Base-by-base conservation (phyloP, 768 basidiomycete genomes). In the Saitozyma podzolica region DNA sequence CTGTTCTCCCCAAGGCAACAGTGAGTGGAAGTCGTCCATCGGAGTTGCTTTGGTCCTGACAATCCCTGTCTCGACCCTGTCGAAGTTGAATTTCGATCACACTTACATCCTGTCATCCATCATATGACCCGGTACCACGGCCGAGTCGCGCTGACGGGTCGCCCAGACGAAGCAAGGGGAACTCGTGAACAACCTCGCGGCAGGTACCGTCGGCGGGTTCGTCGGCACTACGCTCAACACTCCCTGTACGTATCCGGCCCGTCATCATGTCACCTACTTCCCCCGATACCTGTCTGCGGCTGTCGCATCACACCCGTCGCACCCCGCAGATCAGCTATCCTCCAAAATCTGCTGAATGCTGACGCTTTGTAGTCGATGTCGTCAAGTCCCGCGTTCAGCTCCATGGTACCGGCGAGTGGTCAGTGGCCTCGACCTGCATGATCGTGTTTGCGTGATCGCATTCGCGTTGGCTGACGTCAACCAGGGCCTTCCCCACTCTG, bases 321-420 rank as follows among this genome's bases (percentile, higher is more conserved):
- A 1, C 14, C 56, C 9, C n/a, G 16, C 17, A 45, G 47, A 9
- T 19, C 17, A 14, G 10, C 37, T 17, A 39, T 59, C 41, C 16
- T 10, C 17, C 42, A 40, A 41, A 16, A 45, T 11, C 20, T 37
- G 40, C 16, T 45, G 52, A 6, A 16, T 48, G 50, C 43, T 48
- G 41, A 50, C 56, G 37, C 62, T 41, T 60, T 17, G 29, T 67
- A 95, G 89, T 82, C 76, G 82, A 83, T 61, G 93, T 98, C 65
- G 90, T 96, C 64, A 97, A 98, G 81, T 93, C 92, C 14, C 89
- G 95, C 51, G 93, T 98, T 45, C 96, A 99, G 81, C 76, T 81
- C 56, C 65, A 74, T 42, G 72, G 75, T 6, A 69, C 76, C 60
- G 80, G 71, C 29, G 69, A 74, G 63, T 76, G 64, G 67, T 67